phyloP scores from a whole-genome alignment of 2,329 filamentous ascomycete genomes.

The Fusarium tanahbumbuense region DNA sequence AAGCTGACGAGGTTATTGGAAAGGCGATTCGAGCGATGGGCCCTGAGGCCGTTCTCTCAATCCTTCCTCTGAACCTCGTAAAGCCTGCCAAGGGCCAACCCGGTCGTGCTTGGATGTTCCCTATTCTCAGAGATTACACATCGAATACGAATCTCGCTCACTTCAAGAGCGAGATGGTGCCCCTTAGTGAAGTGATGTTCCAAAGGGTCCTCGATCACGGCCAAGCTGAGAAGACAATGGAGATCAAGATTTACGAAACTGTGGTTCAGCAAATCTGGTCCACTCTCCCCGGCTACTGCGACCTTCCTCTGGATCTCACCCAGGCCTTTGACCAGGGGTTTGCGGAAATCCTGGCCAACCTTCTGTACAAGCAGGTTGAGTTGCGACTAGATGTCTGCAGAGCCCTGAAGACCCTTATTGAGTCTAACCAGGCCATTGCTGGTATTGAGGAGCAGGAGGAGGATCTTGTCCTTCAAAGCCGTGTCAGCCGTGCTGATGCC shows the following conservation, averaged over 20 bases:
- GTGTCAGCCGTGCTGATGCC: conserved; percentile 80
- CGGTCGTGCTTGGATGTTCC: conserved; percentile 94
- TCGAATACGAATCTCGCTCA: conserved; percentile 88
- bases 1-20: conserved; percentile 90
- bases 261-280: conserved; percentile 97
- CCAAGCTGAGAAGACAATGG: conserved; percentile 87
- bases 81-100: conserved; percentile 81
- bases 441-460: conserved; percentile 75
- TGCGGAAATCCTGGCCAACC: conserved; percentile 89
- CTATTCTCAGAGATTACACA: conserved; percentile 87
- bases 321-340: conserved; percentile 87
- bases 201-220: conserved; percentile 88
- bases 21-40: conserved; percentile 92
- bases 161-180: conserved; percentile 87
- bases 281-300: conserved; percentile 92
- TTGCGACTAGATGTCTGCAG: conserved; percentile 89
- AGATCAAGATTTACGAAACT: conserved; percentile 97
- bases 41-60: conserved; percentile 81
- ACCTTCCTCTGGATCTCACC: conserved; percentile 83
- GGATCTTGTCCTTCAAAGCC: conserved; percentile 79
- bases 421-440: conserved; percentile 87
- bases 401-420: conserved; percentile 85
- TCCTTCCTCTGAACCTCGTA: conserved; percentile 87
- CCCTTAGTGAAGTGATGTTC: conserved; percentile 90
- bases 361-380: conserved; percentile 92